Evolutionary conservation across 202 grass and related monocot genomes (phyloP).

Genomic region (Dendrocalamus latiflorus): DNA sequence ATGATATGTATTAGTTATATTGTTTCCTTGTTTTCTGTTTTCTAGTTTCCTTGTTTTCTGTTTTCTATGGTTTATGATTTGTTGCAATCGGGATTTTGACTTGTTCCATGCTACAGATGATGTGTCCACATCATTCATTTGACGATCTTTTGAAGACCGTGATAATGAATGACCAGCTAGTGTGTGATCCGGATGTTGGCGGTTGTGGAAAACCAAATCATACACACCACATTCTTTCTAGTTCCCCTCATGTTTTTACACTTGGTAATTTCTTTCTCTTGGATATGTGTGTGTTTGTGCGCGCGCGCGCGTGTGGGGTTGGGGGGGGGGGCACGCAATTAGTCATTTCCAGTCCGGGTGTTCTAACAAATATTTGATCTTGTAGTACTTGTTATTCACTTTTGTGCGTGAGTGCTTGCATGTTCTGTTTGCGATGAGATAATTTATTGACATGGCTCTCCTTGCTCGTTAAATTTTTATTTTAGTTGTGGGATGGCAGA

Average conservation of each 20-base stretch:
- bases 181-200: constrained; percentile 76
- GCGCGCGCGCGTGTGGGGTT: too few relatives aligned
- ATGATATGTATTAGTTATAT: not conserved
- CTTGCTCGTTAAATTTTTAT: constrained; percentile 21
- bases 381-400: not conserved
- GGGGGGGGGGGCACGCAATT: not conserved
- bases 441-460: not conserved
- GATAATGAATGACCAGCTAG: constrained; percentile 79
- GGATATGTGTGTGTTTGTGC: not conserved
- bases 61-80: constrained; percentile 15
- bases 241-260: constrained; percentile 83
- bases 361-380: constrained; percentile 7
- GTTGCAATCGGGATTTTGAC: not conserved
- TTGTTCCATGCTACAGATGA: constrained; percentile 50
- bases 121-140: constrained; percentile 73
- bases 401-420: not conserved
- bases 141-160: constrained; percentile 90
- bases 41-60: not conserved
- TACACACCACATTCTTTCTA: constrained; percentile 86
- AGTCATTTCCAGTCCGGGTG: not conserved
- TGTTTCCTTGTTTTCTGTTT: too few relatives aligned
- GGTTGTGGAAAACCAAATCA: constrained; percentile 85
- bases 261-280: constrained; percentile 56
- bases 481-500: constrained; percentile 97
- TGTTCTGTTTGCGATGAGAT: not conserved